Evolutionary conservation across 305 asterid genomes (phyloP).

Genomic region (Solanum hybrid): DNA sequence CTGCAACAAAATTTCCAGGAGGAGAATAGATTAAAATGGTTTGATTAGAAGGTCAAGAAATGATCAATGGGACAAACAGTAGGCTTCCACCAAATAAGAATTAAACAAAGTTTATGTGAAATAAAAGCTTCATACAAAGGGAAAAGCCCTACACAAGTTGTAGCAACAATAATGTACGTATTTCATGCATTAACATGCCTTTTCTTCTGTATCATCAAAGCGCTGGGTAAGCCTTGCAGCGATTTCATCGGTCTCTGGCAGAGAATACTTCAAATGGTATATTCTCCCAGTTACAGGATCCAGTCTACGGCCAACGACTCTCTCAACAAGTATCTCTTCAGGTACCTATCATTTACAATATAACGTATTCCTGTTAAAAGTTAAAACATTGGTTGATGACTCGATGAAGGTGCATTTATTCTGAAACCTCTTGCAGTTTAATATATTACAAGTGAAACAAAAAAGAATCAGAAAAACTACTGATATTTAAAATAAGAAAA

Average conservation of each 20-base stretch:
- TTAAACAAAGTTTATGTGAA: background rate
- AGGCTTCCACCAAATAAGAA: background rate
- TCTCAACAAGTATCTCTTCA: conserved; percentile 78
- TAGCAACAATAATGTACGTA: background rate
- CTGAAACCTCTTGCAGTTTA: too few relatives aligned
- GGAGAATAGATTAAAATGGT: background rate
- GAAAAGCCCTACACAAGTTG: background rate
- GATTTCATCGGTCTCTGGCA: conserved; percentile 89
- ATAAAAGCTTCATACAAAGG: background rate
- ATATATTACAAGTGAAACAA: too few relatives aligned
- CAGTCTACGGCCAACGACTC: conserved; percentile 95
- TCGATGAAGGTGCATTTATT: background rate
- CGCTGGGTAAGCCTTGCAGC: conserved; percentile 90
- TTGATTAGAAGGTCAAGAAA: background rate
- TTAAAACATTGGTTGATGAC: background rate
- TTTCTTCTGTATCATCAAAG: conserved; percentile 97
- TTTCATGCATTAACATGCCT: conserved; percentile 31
- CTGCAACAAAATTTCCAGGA: background rate
- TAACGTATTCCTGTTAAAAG: background rate
- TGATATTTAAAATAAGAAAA: too few relatives aligned
- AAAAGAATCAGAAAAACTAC: too few relatives aligned
- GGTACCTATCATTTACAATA: conserved; percentile 48
- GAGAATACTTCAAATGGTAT: conserved; percentile 88
- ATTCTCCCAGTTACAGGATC: conserved; percentile 93
- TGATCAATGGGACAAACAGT: background rate